Conservation (phyloP, 148 eudicot species). For the Polygonum aviculare region DNA sequence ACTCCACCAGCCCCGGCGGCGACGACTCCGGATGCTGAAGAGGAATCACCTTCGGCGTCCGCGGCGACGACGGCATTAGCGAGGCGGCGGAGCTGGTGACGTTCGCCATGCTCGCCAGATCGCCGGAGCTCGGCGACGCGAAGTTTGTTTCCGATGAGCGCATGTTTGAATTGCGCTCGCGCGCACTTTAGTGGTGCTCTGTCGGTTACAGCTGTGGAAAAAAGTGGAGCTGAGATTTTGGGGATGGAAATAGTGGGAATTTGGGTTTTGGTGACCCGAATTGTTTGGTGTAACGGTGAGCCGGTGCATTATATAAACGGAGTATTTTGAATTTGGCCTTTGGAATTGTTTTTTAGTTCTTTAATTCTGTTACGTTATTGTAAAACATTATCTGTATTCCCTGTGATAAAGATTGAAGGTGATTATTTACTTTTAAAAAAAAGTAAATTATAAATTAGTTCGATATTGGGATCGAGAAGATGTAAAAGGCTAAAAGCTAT, state of each 20-base stretch:
- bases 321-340: neutral
- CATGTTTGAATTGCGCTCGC: neutral
- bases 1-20: constrained; percentile 16
- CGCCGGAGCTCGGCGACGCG: constrained; percentile 60
- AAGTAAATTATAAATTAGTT: neutral
- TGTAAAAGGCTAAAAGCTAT: neutral
- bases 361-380: neutral
- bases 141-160: constrained; percentile 11
- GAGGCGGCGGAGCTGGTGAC: constrained; percentile 19
- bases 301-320: neutral
- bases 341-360: neutral
- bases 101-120: constrained; percentile 21
- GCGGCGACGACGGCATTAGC: constrained; percentile 6
- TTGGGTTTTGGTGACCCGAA: neutral
- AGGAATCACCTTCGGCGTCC: constrained; percentile 56
- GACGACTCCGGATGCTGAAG: constrained; percentile 34
- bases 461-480: neutral
- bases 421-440: neutral
- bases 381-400: neutral
- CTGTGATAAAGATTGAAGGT: neutral
- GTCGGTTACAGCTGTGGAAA: neutral
- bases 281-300: neutral
- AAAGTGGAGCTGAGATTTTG: neutral
- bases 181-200: neutral
- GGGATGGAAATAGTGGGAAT: neutral